phyloP scores from a whole-genome alignment of 192 early-diverging fungal genomes.

The Jimgerdemannia lactiflua region DNA sequence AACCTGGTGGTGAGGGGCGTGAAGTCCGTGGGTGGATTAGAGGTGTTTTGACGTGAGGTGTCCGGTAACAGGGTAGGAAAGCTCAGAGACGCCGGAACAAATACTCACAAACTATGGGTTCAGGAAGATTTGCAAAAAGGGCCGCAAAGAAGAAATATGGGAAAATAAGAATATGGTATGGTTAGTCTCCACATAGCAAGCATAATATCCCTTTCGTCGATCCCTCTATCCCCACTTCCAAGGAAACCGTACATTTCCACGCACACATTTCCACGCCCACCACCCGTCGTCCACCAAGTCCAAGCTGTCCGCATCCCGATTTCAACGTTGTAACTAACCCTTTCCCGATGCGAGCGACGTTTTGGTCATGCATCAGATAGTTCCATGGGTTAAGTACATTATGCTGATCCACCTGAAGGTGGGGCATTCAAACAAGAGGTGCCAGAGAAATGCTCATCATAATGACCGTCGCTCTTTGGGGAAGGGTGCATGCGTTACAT shows the following conservation, averaged over 20 bases:
- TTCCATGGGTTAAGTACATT: conserved; percentile 29
- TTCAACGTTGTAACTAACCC: background rate
- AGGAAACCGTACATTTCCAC: background rate
- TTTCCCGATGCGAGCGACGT: background rate
- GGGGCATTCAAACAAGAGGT: conserved; percentile 55
- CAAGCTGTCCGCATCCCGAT: too few relatives aligned
- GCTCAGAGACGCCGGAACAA: background rate
- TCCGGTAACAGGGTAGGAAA: background rate
- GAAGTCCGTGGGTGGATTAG: background rate
- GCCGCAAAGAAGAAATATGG: background rate
- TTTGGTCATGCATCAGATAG: conserved; percentile 30
- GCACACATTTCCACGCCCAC: background rate
- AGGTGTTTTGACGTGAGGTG: background rate
- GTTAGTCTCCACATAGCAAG: background rate
- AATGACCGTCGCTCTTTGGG: background rate
- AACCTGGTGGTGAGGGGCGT: conserved; percentile 59
- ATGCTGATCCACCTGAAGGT: conserved; percentile 5
- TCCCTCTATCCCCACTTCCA: background rate
- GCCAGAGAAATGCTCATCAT: conserved; percentile 50
- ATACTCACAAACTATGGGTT: background rate
- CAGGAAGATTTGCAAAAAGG: background rate
- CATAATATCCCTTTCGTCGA: conserved; percentile 1
- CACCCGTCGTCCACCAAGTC: too few relatives aligned
- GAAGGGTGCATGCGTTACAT: conserved; percentile 5
- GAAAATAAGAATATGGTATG: background rate